A percentile compares a stretch with the other conserved stretches of the same genome.
Evolutionary conservation across 495 filamentous ascomycete species (phyloP).

Genomic region (Tetracladium setigerum): DNA sequence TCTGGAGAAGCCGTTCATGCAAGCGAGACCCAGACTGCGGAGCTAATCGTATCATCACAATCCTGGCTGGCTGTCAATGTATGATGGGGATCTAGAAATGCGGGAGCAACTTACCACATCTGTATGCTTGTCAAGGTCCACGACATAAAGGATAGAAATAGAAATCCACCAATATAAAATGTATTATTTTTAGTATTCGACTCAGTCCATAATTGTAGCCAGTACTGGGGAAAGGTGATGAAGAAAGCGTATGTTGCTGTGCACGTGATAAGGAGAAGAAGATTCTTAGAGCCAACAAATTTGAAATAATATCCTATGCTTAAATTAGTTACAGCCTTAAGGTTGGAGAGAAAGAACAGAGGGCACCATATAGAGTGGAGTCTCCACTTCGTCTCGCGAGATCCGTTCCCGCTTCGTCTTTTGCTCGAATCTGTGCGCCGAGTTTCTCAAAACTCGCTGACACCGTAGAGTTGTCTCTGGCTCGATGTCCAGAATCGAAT

Average conservation of each 20-base stretch:
- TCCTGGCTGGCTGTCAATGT: slow-evolving; percentile 10
- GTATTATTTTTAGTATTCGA: slow-evolving; percentile 12
- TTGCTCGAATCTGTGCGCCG: slow-evolving; percentile 1
- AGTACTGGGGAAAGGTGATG: slow-evolving; percentile 22
- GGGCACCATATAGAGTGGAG: slow-evolving; percentile 41
- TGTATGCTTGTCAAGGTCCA: slow-evolving; percentile 7
- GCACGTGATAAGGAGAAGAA: slow-evolving; percentile 31
- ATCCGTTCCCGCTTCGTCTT: slow-evolving; percentile 17
- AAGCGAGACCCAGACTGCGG: slow-evolving; percentile 14
- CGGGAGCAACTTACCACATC: slow-evolving; percentile 15
- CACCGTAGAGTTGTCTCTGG: background rate
- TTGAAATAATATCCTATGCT: slow-evolving; percentile 45
- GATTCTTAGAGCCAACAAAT: slow-evolving; percentile 39
- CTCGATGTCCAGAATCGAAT: background rate
- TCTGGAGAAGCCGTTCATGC: slow-evolving; percentile 14
- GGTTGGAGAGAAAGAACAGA: background rate
- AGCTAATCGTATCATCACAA: slow-evolving; percentile 15
- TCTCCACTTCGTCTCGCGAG: slow-evolving; percentile 39
- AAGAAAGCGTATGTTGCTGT: slow-evolving; percentile 25
- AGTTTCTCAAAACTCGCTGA: background rate
- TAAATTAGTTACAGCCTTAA: slow-evolving; percentile 7
- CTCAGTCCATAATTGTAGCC: slow-evolving; percentile 30
- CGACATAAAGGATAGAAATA: slow-evolving; percentile 38
- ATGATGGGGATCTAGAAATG: background rate
- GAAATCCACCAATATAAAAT: slow-evolving; percentile 16